A percentile compares a stretch with the other conserved stretches of the same genome.
phyloP scores from a whole-genome alignment of 257 asterid species.

The Henckelia pumila region DNA sequence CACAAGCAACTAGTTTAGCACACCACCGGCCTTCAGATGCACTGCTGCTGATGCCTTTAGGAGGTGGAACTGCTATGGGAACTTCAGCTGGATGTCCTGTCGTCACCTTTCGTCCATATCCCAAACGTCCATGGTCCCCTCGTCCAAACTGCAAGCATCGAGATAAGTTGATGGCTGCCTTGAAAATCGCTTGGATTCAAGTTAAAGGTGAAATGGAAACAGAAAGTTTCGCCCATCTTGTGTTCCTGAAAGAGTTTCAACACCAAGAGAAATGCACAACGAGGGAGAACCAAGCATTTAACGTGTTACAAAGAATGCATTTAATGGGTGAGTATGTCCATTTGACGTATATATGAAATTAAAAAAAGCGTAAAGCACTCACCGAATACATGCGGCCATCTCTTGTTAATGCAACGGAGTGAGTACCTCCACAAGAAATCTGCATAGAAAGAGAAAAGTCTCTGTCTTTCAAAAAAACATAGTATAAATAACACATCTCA shows the following conservation, averaged over 20 bases:
- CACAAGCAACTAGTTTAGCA: slow-evolving; percentile 83
- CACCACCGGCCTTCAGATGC: slow-evolving; percentile 64
- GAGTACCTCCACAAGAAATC: slow-evolving; percentile 99
- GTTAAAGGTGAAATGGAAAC: background rate
- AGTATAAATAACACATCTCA: slow-evolving; percentile 1
- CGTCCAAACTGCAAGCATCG: slow-evolving; percentile 75
- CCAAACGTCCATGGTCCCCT: slow-evolving; percentile 99
- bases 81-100: slow-evolving; percentile 95
- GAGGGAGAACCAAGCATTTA: background rate
- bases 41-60: slow-evolving; percentile 30
- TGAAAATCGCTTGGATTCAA: background rate
- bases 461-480: slow-evolving; percentile 19
- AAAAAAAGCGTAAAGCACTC: slow-evolving; percentile 32
- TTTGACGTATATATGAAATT: background rate
- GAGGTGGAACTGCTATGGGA: slow-evolving; percentile 69
- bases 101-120: slow-evolving; percentile 85
- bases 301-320: background rate
- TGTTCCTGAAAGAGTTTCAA: background rate
- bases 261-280: background rate
- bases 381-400: slow-evolving; percentile 95
- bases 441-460: slow-evolving; percentile 35
- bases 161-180: background rate
- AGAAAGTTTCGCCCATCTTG: background rate
- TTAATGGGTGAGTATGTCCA: background rate
- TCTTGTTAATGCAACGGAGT: slow-evolving; percentile 81